Evolutionary conservation across 1,139 yeast species (phyloP), one percentile per base, ranked within the genome.

Genomic region (Lodderomyces theae): DNA sequence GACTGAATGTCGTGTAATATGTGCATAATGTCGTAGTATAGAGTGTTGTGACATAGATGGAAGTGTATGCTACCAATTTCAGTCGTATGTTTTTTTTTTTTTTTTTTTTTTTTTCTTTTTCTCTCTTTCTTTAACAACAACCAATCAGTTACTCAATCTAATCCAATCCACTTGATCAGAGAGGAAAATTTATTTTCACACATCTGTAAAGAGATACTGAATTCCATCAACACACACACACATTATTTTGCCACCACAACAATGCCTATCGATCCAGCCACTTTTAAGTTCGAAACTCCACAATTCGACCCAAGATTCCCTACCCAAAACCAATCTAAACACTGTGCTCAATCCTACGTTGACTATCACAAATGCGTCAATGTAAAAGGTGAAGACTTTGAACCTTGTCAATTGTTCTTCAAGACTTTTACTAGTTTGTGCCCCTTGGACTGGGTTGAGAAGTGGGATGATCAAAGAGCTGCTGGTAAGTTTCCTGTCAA

Each of bases 341-440:
- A 90, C 78, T 90, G 98, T 79, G 94, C 94, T 81, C 97, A 90
- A 75, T 79, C 94, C 53, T 92, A 90, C 75, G 88, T 92, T 60
- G 98, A 92, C 72, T 92, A 90, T 82, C 92, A 86, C 84, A 90
- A 89, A 72, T 92, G 98, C 76, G 80, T 92, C 65, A 85, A 82
- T 61, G 89, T 90, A 54, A 90, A 90, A 76, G 98, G 98, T 63
- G 97, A 92, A 72, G 97, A 90, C 51, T 92, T 92, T 62, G 96
- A 90, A 60, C 97, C 97, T 61, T 92, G 98, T 72, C 79, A 89
- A 72, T 89, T 87, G 55, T 92, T 92, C 75, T 87, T 80, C 82
- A 85, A 82, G 71, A 87, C 97, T 45, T 92, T 78, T 77, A 79
- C 85, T 56, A 79, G 97, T 28, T 77, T 92, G 64, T 92, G 98